phyloP scores from a whole-genome alignment of 805 yeast genomes.

The Saturnispora hagleri region DNA sequence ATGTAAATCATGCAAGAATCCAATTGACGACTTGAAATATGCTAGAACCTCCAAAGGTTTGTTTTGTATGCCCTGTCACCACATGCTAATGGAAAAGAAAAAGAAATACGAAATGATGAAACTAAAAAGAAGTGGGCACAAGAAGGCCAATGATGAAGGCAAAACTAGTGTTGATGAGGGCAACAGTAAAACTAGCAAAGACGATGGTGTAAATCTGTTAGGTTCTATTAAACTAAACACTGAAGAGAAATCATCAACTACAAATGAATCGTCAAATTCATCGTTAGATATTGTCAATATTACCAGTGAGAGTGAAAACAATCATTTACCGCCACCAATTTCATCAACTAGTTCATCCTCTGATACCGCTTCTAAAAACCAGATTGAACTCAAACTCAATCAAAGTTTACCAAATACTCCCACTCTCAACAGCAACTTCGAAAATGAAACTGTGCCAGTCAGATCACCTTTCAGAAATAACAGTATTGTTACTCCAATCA shows the following conservation, averaged over 20 bases:
- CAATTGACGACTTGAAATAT: constrained; percentile 80
- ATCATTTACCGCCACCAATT: not conserved
- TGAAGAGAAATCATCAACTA: not conserved
- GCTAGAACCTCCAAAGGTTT: constrained; percentile 90
- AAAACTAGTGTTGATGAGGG: not conserved
- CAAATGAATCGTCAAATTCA: not conserved
- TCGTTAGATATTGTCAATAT: not conserved
- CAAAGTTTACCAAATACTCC: constrained; percentile 8
- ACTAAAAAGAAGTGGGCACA: constrained; percentile 19
- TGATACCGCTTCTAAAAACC: not conserved
- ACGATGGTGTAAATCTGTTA: not conserved
- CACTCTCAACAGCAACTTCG: not conserved
- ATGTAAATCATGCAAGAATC: constrained; percentile 78
- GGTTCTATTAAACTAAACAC: not conserved
- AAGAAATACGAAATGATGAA: constrained; percentile 47
- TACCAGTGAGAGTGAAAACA: not conserved
- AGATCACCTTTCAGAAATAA: constrained; percentile 24
- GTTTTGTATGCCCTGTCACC: constrained; percentile 90
- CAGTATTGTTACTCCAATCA: constrained; percentile 9
- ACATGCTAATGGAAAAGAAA: constrained; percentile 66
- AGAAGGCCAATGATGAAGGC: constrained; percentile 3
- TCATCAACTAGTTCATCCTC: not conserved
- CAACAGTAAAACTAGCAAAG: not conserved
- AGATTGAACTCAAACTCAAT: not conserved
- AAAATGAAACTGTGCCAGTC: constrained; percentile 14